Evolutionary conservation across 164 flowering plant genomes (phyloP).

Genomic region (Vitis vinifera): ASM3070453v1 NC_081821.1:842501-843000

Average conservation of each 20-base stretch:
- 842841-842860: conserved; percentile 30
- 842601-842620: neutral
- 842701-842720: conserved; percentile 87
- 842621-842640: conserved; percentile 4
- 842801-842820: conserved; percentile 26
- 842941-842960: conserved; percentile 40
- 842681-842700: conserved; percentile 52
- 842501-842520: conserved; percentile 89
- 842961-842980: conserved; percentile 34
- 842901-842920: conserved; percentile 35
- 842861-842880: conserved; percentile 28
- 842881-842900: conserved; percentile 37
- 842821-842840: conserved; percentile 18
- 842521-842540: conserved; percentile 82
- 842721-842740: conserved; percentile 99
- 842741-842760: conserved; percentile 56
- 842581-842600: neutral
- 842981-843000: conserved; percentile 30
- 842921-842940: conserved; percentile 24
- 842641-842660: neutral
- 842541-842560: conserved; percentile 80
- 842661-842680: conserved; percentile 51
- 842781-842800: conserved; percentile 22
- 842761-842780: conserved; percentile 37
- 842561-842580: conserved; percentile 82